Conservation (phyloP, 495 filamentous ascomycete species). For the Lophiotrema nucula region DNA sequence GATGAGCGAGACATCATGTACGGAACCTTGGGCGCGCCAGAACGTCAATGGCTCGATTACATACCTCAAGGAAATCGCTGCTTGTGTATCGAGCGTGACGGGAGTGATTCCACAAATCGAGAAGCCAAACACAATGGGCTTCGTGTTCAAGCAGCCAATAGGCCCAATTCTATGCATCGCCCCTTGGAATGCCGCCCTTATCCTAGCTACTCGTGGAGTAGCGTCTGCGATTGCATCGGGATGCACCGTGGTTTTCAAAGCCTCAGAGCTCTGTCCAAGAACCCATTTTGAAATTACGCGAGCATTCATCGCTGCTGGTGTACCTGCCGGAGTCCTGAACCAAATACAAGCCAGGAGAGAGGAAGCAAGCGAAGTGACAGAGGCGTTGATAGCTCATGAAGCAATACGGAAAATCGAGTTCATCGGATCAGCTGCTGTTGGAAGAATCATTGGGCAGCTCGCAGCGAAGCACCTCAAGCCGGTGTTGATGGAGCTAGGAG, state of each 20-base stretch:
- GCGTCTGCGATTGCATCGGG: slow-evolving; percentile 24
- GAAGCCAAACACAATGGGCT: slow-evolving; percentile 36
- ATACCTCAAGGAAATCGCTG: slow-evolving; percentile 37
- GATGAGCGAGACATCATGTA: slow-evolving; percentile 35
- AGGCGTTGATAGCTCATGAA: slow-evolving; percentile 34
- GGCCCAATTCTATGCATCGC: slow-evolving; percentile 37
- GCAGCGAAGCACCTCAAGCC: slow-evolving; percentile 40
- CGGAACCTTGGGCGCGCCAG: slow-evolving; percentile 28
- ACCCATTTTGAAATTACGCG: slow-evolving; percentile 36
- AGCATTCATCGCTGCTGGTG: slow-evolving; percentile 34
- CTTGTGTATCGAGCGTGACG: slow-evolving; percentile 22
- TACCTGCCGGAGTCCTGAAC: slow-evolving; percentile 36
- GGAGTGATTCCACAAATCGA: slow-evolving; percentile 36
- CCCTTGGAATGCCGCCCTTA: slow-evolving; percentile 39
- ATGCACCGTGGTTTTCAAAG: slow-evolving; percentile 28
- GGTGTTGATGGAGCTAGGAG: slow-evolving; percentile 40
- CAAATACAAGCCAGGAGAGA: slow-evolving; percentile 30
- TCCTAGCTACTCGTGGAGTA: slow-evolving; percentile 25
- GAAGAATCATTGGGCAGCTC: slow-evolving; percentile 36
- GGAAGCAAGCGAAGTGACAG: slow-evolving; percentile 36
- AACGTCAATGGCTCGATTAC: slow-evolving; percentile 26
- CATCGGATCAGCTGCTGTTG: slow-evolving; percentile 38
- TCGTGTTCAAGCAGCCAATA: slow-evolving; percentile 38
- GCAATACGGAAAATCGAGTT: slow-evolving; percentile 41
- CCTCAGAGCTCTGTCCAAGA: slow-evolving; percentile 22